These are phyloP conservation scores for Coniochaeta sp. DNA, from an alignment of 2,329 filamentous ascomycete genomes.

Conservation along the genomic window DNA sequence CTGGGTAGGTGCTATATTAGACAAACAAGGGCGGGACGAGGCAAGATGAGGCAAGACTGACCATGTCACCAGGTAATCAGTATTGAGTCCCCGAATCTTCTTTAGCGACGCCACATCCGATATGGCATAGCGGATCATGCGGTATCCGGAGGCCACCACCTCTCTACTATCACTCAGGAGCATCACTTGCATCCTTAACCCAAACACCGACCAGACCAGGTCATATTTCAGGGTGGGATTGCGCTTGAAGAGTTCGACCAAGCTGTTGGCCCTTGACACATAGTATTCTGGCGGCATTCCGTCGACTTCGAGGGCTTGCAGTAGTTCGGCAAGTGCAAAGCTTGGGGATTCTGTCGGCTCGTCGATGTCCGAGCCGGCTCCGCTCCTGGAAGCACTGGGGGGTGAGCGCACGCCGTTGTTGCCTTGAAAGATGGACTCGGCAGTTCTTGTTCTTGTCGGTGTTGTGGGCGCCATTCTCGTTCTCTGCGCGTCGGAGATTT, in stretches of 20 bases:
- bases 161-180: conserved; percentile 92
- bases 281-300: conserved; percentile 92
- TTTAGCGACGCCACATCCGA: conserved; percentile 84
- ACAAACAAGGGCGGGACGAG: not conserved
- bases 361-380: conserved; percentile 55
- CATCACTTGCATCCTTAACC: conserved; percentile 89
- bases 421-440: conserved; percentile 34
- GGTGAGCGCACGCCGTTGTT: conserved; percentile 47
- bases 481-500: conserved; percentile 52
- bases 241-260: conserved; percentile 94
- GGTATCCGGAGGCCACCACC: conserved; percentile 89
- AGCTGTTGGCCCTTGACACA: conserved; percentile 80
- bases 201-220: conserved; percentile 91
- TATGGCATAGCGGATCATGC: conserved; percentile 89
- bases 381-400: conserved; percentile 45
- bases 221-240: conserved; percentile 94
- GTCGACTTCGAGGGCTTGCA: conserved; percentile 82
- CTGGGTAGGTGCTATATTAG: not conserved
- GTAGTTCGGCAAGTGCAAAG: conserved; percentile 79
- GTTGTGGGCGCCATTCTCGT: conserved; percentile 42
- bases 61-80: conserved; percentile 84
- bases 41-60: conserved; percentile 20
- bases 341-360: conserved; percentile 79
- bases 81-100: conserved; percentile 81
- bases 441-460: conserved; percentile 42